Base-by-base conservation (phyloP, 345 rosid species). In the Populus deltoides region DNA sequence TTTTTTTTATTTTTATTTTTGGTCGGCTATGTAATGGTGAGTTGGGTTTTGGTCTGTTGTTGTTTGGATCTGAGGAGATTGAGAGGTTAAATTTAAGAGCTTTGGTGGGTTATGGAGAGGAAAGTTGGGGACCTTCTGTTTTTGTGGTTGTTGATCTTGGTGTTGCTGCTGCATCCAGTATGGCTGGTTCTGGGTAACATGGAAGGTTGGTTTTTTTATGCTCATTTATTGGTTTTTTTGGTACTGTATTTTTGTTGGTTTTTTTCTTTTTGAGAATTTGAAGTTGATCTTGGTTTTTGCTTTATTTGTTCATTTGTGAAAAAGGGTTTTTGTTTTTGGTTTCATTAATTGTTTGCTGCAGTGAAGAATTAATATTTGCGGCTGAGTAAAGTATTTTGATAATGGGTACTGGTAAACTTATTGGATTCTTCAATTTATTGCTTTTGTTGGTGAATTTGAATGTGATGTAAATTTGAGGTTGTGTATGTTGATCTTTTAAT, bases 41-140 rank as follows among this genome's bases (percentile, higher is more conserved):
- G 81, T 75, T 83, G 89, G 91, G 88, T 83, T 75, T 75, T 79
- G 78, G 81, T 81, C 27, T 86, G 79, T 81, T 79, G 74, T 81
- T 77, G 78, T 74, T 86, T 92, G 94, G 97, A 94, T 94, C 98
- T 91, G 88, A 88, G 87, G 85, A 66, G 84, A 73, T 75, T 82
- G 82, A 66, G 65, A 49, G 70, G 66, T 43, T 76, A 53, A 72
- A 15, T 16, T 62, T 61, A 18, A 45, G 66, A 10, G 65, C 13
- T 77, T 65, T 45, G 55, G 31, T 27, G 73, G 61, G 66, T 79
- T 70, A 90, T 88, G 92, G 86, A 79, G 89, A 76, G 57, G 25
- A 81, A 71, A 83, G 82, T 79, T 77, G 74, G 81, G 80, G 80
- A 82, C 82, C 81, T 88, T 82, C 53, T 82, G 85, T 70, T 86